Conservation (phyloP, 2,329 filamentous ascomycete species). For the Arthrinium phaeospermum region DNA sequence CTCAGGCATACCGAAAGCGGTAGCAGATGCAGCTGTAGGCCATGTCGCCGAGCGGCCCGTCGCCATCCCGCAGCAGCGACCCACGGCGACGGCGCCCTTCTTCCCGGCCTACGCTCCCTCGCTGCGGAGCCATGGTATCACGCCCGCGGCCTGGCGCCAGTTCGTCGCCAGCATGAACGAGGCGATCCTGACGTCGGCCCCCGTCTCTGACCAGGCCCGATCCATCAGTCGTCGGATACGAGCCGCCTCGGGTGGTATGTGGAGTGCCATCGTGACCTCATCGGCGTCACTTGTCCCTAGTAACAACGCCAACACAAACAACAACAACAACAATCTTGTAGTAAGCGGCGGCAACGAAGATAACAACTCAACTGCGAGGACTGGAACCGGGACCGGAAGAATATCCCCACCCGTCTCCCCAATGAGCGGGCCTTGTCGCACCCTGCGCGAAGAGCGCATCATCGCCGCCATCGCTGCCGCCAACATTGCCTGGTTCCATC, state of each 20-base stretch:
- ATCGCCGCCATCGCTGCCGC: constrained; percentile 1
- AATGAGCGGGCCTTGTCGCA: background rate
- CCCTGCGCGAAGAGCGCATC: constrained; percentile 2
- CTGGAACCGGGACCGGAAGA: background rate
- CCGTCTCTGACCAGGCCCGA: background rate
- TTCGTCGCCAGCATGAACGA: constrained; percentile 8
- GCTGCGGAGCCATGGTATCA: background rate
- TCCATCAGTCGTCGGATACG: background rate
- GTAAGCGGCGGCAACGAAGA: background rate
- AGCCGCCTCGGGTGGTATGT: background rate
- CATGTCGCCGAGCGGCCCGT: background rate
- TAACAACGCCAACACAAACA: too few species aligned
- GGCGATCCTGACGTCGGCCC: background rate
- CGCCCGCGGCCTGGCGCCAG: background rate
- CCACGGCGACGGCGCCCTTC: background rate
- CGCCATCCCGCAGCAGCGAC: background rate
- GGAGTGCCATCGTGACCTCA: background rate
- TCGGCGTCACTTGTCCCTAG: background rate
- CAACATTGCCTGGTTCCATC: constrained; percentile 12
- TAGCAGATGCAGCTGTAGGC: background rate
- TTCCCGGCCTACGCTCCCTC: background rate
- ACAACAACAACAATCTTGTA: background rate
- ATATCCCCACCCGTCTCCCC: background rate
- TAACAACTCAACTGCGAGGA: background rate
- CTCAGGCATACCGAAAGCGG: too few species aligned